Conservation (phyloP, 2,329 filamentous ascomycete species). For the Fusarium buxicola region DNA sequence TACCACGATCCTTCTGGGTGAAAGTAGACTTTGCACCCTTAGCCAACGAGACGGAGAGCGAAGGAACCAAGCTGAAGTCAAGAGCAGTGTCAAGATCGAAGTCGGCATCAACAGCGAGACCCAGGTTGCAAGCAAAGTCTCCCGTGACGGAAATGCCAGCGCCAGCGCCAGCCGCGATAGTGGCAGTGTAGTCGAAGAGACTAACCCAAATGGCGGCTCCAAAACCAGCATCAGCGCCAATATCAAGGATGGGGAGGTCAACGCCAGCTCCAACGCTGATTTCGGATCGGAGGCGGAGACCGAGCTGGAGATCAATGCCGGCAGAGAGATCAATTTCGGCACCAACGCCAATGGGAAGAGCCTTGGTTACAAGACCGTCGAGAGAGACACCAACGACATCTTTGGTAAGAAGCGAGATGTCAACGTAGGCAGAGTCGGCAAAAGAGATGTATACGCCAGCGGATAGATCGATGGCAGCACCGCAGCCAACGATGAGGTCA, state of each 20-base stretch:
- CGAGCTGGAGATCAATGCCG: slow-evolving; percentile 59
- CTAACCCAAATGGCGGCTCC: slow-evolving; percentile 62
- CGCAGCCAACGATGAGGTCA: slow-evolving; percentile 63
- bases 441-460: slow-evolving; percentile 61
- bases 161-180: slow-evolving; percentile 51
- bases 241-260: slow-evolving; percentile 39
- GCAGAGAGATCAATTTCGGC: slow-evolving; percentile 51
- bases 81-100: slow-evolving; percentile 45
- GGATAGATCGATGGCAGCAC: slow-evolving; percentile 61
- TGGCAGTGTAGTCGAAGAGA: slow-evolving; percentile 63
- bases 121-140: slow-evolving; percentile 36
- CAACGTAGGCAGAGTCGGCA: slow-evolving; percentile 56
- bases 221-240: slow-evolving; percentile 53
- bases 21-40: slow-evolving; percentile 27
- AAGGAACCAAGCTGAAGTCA: slow-evolving; percentile 54
- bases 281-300: slow-evolving; percentile 63
- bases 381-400: slow-evolving; percentile 56
- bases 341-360: slow-evolving; percentile 43
- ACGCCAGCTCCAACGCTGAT: slow-evolving; percentile 54
- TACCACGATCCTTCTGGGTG: slow-evolving; percentile 34
- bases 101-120: slow-evolving; percentile 37
- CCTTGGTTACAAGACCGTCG: slow-evolving; percentile 42
- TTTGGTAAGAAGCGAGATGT: slow-evolving; percentile 57
- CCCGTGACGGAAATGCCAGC: slow-evolving; percentile 50
- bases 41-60: slow-evolving; percentile 53